phyloP scores from a whole-genome alignment of 2,329 filamentous ascomycete species.

The Pestalotiopsis fici region DNA sequence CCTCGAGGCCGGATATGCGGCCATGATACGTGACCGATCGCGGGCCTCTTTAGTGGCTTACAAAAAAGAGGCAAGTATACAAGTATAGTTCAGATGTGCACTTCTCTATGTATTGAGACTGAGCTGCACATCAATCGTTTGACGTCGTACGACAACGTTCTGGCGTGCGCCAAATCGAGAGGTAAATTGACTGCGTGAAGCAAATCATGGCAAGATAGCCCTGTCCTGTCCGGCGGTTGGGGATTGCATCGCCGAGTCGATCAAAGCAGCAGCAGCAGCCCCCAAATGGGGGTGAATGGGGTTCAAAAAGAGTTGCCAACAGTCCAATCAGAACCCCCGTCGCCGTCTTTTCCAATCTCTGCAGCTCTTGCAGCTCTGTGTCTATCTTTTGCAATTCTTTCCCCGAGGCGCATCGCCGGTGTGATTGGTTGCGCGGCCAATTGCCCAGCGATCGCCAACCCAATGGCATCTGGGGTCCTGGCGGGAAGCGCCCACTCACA shows the following conservation, averaged over 20 bases:
- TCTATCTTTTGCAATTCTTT: too few relatives aligned
- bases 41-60: neutral
- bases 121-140: neutral
- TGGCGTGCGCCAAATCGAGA: neutral
- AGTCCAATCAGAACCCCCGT: constrained; percentile 2
- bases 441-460: neutral
- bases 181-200: neutral
- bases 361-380: neutral
- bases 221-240: neutral
- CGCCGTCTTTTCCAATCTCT: neutral
- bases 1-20: neutral
- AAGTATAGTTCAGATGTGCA: neutral
- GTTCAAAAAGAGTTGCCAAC: neutral
- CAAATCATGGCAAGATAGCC: neutral
- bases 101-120: neutral
- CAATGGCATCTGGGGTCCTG: constrained; percentile 1
- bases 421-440: constrained; percentile 3
- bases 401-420: neutral
- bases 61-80: neutral
- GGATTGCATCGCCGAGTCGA: neutral
- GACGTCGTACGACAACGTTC: constrained; percentile 1
- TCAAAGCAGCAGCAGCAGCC: neutral
- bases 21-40: neutral
- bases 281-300: neutral
- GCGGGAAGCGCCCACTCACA: constrained; percentile 7